phyloP scores from a whole-genome alignment of 2,329 filamentous ascomycete species.

The Tricladium varicosporioides region DNA sequence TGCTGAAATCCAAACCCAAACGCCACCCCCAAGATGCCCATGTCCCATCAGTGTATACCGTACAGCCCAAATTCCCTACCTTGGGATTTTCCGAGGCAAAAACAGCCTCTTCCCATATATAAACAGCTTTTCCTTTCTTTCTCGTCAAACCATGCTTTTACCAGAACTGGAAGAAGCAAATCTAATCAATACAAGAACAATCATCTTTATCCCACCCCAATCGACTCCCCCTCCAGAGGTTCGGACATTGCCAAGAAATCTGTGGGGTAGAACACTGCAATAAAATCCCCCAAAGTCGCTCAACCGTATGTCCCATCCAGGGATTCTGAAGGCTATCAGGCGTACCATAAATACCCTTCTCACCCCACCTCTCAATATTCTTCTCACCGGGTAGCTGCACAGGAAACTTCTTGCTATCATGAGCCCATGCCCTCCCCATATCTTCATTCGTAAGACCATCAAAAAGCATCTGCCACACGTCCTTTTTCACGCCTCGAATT shows the following conservation, averaged over 20 bases:
- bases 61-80: too few relatives aligned
- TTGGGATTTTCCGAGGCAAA: too few relatives aligned
- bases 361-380: conserved; percentile 17
- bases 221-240: conserved; percentile 20
- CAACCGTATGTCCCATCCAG: conserved; percentile 36
- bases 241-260: conserved; percentile 32
- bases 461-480: conserved; percentile 29
- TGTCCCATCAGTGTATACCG: too few relatives aligned
- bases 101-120: too few relatives aligned
- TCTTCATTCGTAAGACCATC: conserved; percentile 26
- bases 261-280: conserved; percentile 33
- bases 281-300: conserved; percentile 38
- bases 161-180: too few relatives aligned
- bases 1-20: too few relatives aligned
- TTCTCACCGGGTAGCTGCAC: conserved; percentile 18
- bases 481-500: conserved; percentile 35
- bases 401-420: conserved; percentile 26
- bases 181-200: conserved; percentile 14
- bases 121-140: too few relatives aligned
- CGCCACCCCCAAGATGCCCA: too few relatives aligned
- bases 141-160: too few relatives aligned
- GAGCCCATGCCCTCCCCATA: conserved; percentile 28
- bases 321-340: conserved; percentile 32
- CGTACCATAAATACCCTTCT: conserved; percentile 20
- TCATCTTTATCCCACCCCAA: conserved; percentile 22